Evolutionary conservation across 352 stramenopile genomes (phyloP), one percentile per base, ranked within the genome.

Genomic region (Phytopythium litorale): DNA sequence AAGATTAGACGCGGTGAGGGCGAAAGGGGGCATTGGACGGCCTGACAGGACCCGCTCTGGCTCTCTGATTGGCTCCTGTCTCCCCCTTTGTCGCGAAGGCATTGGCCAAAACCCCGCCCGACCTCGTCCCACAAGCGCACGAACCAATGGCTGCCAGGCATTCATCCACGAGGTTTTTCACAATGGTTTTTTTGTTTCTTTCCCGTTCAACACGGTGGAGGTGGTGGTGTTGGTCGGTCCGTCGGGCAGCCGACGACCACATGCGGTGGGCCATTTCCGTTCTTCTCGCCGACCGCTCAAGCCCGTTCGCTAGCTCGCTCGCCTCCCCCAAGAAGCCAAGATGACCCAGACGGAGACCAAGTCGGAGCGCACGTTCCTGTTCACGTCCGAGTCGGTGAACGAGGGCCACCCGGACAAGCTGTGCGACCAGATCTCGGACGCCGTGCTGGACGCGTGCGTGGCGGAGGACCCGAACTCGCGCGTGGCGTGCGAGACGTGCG

Each of bases 351-450:
- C 51, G 51, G 54, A 59, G 54, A 81, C 73, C 58, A 62, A 78
- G 70, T 67, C 67, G 52, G 75, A 81, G 66, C 85, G 85, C 70
- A 90, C 83, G 28, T 98, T 98, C 80, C 84, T 98, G 67, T 98
- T 98, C 77, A 98, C 96, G 57, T 99, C 97, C 59, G 96, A 99
- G 77, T 99, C 96, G 28, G 98, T 99, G 70, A 99, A 99, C 75
- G 98, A 99, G 78, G 97, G 97, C 70, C 98, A 99, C 81, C 98
- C 98, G 55, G 96, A 97, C 91, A 97, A 93, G 91, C 94, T 99
- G 66, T 99, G 97, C 73, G 97, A 99, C 82, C 96, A 99, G 79
- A 97, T 99, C 69, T 98, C 93, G 64, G 97, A 99, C 84, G 97
- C 97, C 58, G 96, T 99, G 58, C 85, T 99, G 37, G 97, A 99